Percentiles rank a stretch among this genome's conserved stretches.
These are phyloP conservation scores for Cladophialophora carrionii DNA, from an alignment of 2,329 filamentous ascomycete genomes.

Conservation along the genomic window DNA sequence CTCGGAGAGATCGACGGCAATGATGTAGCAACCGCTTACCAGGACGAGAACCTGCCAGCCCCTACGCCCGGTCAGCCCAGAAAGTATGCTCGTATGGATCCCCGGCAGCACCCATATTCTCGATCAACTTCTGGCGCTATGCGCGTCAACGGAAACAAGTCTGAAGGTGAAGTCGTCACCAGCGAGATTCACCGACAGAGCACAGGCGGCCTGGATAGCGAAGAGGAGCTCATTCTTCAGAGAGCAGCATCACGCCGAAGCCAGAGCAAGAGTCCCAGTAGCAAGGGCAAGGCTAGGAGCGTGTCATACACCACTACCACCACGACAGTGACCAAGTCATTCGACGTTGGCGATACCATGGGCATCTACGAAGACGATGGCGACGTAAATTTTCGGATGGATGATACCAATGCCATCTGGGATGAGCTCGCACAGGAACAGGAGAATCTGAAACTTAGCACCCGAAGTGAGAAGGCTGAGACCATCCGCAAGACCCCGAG, in stretches of 20 bases:
- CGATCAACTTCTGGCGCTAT: constrained; percentile 57
- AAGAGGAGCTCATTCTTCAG: constrained; percentile 80
- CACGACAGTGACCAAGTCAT: constrained; percentile 37
- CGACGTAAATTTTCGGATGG: constrained; percentile 31
- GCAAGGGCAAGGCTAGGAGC: constrained; percentile 40
- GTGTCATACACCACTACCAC: constrained; percentile 39
- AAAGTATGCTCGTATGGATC: constrained; percentile 78
- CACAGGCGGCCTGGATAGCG: constrained; percentile 66
- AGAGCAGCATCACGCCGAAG: constrained; percentile 65
- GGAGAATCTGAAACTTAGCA: constrained; percentile 36
- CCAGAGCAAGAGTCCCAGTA: constrained; percentile 33
- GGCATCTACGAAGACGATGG: constrained; percentile 39
- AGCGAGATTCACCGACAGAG: constrained; percentile 61
- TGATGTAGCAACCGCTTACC: constrained; percentile 60
- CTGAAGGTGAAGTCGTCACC: constrained; percentile 63
- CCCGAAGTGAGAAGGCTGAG: constrained; percentile 29
- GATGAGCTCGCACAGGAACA: constrained; percentile 38
- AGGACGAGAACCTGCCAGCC: constrained; percentile 89
- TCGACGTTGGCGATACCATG: constrained; percentile 35
- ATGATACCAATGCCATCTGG: constrained; percentile 37
- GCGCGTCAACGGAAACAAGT: constrained; percentile 26
- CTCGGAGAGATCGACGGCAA: constrained; percentile 95
- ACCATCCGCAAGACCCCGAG: constrained; percentile 29
- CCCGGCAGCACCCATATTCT: constrained; percentile 72
- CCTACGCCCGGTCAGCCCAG: constrained; percentile 94